Conservation (phyloP, 495 filamentous ascomycete species). For the Podospora anserina region DNA sequence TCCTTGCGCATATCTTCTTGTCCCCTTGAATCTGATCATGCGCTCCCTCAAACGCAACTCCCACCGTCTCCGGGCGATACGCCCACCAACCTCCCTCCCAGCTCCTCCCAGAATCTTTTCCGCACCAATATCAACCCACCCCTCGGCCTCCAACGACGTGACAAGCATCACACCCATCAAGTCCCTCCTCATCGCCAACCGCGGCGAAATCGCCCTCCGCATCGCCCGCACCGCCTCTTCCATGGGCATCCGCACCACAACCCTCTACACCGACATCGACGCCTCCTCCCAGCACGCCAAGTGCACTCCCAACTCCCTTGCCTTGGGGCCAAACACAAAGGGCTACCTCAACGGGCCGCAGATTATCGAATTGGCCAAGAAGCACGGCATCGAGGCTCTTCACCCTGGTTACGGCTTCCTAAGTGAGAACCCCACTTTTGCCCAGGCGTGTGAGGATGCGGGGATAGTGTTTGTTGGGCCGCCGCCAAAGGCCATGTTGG, state of each 20-base stretch:
- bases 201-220: slow-evolving; percentile 94
- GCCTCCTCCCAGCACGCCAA: slow-evolving; percentile 82
- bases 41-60: slow-evolving; percentile 36
- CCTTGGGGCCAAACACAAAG: slow-evolving; percentile 58
- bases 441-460: slow-evolving; percentile 80
- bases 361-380: slow-evolving; percentile 83
- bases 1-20: neutral
- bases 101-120: slow-evolving; percentile 3
- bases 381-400: slow-evolving; percentile 80
- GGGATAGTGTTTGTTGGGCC: slow-evolving; percentile 94
- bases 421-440: slow-evolving; percentile 91
- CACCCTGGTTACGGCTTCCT: slow-evolving; percentile 98
- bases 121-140: slow-evolving; percentile 25
- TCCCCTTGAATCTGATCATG: slow-evolving; percentile 18
- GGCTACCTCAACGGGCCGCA: slow-evolving; percentile 84
- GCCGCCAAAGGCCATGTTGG: slow-evolving; percentile 86
- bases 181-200: slow-evolving; percentile 91
- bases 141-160: slow-evolving; percentile 27
- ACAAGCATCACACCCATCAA: slow-evolving; percentile 56
- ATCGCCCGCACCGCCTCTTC: slow-evolving; percentile 81
- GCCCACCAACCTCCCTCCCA: slow-evolving; percentile 12
- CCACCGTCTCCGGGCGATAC: slow-evolving; percentile 26
- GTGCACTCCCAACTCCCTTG: slow-evolving; percentile 75
- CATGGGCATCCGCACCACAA: slow-evolving; percentile 90
- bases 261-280: slow-evolving; percentile 92